A percentile compares a stretch with the other conserved stretches of the same genome.
Conservation (phyloP, 1,139 yeast genomes). For the Martiniozyma asiatica region DNA sequence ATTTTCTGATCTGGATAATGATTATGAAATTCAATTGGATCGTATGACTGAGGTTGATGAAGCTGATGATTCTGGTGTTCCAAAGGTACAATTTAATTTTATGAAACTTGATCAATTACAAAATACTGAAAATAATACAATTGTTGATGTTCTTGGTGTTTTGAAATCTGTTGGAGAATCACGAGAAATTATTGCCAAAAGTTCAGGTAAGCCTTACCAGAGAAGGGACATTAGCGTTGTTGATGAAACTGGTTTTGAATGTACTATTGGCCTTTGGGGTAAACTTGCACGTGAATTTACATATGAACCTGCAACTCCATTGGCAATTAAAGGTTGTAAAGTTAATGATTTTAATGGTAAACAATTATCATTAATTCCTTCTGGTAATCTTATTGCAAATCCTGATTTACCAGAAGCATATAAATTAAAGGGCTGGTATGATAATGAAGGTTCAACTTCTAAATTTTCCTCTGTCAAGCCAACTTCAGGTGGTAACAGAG, state of each 20-base stretch:
- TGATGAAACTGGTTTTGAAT: slow-evolving; percentile 70
- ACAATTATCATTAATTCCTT: slow-evolving; percentile 66
- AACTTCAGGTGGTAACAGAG: slow-evolving; percentile 21
- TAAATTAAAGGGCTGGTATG: slow-evolving; percentile 90
- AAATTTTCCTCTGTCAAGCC: slow-evolving; percentile 53
- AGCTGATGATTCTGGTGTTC: slow-evolving; percentile 60
- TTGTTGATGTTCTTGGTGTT: slow-evolving; percentile 81
- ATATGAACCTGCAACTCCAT: slow-evolving; percentile 68
- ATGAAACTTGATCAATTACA: slow-evolving; percentile 57
- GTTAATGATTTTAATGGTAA: slow-evolving; percentile 86
- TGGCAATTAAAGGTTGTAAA: slow-evolving; percentile 85
- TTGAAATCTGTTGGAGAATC: slow-evolving; percentile 65
- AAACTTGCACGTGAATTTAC: slow-evolving; percentile 69
- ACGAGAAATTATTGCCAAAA: slow-evolving; percentile 79
- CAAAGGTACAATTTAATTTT: slow-evolving; percentile 68
- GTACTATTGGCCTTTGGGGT: slow-evolving; percentile 85
- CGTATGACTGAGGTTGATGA: slow-evolving; percentile 68
- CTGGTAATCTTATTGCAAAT: slow-evolving; percentile 63
- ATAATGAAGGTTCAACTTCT: slow-evolving; percentile 57
- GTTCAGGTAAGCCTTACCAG: slow-evolving; percentile 81
- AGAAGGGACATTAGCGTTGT: slow-evolving; percentile 83
- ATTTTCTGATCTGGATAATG: slow-evolving; percentile 74
- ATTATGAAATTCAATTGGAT: slow-evolving; percentile 77
- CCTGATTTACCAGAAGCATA: slow-evolving; percentile 89
- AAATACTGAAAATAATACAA: slow-evolving; percentile 55